Evolutionary conservation across 2,329 filamentous ascomycete genomes (phyloP), one percentile per base, ranked within the genome.

Genomic region (Cyphellophora europaea): DNA sequence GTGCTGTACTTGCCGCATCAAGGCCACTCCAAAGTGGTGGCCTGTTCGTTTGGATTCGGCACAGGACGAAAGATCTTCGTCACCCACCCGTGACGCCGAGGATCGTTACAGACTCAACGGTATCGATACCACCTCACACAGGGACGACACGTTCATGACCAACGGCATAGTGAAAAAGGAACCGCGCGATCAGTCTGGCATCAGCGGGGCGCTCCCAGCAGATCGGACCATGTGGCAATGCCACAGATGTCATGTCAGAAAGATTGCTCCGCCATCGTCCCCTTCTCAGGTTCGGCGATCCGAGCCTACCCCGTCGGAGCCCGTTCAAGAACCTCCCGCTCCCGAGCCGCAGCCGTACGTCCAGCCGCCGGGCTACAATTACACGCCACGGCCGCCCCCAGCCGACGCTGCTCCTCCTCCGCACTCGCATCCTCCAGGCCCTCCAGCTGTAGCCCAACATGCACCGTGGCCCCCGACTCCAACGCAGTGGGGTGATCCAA

Each of bases 241-340:
- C 49, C 82, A 88, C 58, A 82, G 84, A 55, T 88, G 82, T 43
- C 67, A 72, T 64, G 45, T 69, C 61, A 18, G 69, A 69, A 38
- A 66, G 40, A 30, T 42, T 33, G 40, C 43, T 48, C 45, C 53
- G 3, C 45, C 45, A 17, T 36, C 49, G 3, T 44, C 45, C 10
- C 48, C 47, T n/a, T 49, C 43, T 23, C 48, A 48, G 30, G 37
- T 48, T 30, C 43, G 41, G 35, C 41, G 35, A 30, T 36, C 33
- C 15, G 43, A 54, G 8, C 49, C 51, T 33, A 49, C 53, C 17
- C 51, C 51, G 19, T 49, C 57, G 2, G 58, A 61, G 37, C 50
- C 52, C 23, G 36, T 27, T 11, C 38, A 53, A 15, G 57, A 57
- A 21, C 50, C 15, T 39, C 51, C 43, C 11, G 33, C 42, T 19